phyloP scores from a whole-genome alignment of 108 stramenopile species.

The Nitzschia putrida region DNA sequence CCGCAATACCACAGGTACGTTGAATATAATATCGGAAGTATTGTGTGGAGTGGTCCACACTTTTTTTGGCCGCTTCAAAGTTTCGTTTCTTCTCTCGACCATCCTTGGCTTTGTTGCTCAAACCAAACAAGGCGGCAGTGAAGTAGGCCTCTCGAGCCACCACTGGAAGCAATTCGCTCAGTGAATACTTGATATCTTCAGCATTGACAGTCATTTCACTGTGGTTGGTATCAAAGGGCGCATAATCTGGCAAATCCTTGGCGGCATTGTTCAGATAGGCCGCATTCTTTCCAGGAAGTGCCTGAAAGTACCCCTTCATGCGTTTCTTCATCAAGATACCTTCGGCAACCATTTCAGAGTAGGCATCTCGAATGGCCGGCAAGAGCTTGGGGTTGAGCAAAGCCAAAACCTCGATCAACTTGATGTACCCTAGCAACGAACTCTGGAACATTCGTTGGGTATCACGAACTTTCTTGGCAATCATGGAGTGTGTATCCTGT shows the following conservation, averaged over 20 bases:
- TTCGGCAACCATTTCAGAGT: conserved; percentile 83
- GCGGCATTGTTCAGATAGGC: conserved; percentile 61
- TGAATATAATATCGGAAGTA: conserved; percentile 86
- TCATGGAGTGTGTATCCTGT: conserved; percentile 73
- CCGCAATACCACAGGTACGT: conserved; percentile 78
- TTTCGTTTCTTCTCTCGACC: conserved; percentile 88
- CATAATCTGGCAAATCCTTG: conserved; percentile 77
- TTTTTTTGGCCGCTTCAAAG: conserved; percentile 80
- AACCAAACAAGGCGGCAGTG: conserved; percentile 83
- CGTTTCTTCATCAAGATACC: conserved; percentile 87
- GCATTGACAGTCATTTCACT: conserved; percentile 73
- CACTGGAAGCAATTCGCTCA: conserved; percentile 76
- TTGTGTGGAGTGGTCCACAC: conserved; percentile 79
- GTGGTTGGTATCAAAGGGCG: conserved; percentile 41
- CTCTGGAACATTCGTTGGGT: conserved; percentile 85
- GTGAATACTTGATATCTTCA: conserved; percentile 67
- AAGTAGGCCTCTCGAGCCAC: conserved; percentile 89
- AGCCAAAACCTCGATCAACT: conserved; percentile 82
- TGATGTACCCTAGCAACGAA: conserved; percentile 81
- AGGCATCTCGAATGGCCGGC: conserved; percentile 81
- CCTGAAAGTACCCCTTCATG: conserved; percentile 87
- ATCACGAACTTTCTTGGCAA: conserved; percentile 85
- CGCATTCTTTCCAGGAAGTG: conserved; percentile 74
- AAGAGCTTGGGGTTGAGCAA: conserved; percentile 80
- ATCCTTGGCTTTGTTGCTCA: conserved; percentile 75